A percentile compares a stretch with the other conserved stretches of the same genome.
Conservation (phyloP, 2,329 filamentous ascomycete genomes). For the Colletotrichum sp. region DNA sequence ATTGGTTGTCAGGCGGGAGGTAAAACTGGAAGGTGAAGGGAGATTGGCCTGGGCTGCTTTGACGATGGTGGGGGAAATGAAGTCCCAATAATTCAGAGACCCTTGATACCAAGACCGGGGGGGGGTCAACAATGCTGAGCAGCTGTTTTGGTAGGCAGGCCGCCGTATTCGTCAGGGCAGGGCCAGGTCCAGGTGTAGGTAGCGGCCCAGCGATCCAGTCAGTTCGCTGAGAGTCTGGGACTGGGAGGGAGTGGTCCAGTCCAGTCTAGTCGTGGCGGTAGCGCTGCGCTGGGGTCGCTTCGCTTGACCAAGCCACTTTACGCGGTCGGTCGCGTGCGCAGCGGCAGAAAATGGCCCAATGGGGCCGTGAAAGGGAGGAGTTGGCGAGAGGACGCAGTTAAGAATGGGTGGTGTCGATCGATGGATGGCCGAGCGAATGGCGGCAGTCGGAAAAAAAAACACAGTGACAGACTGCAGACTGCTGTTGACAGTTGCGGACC, state of each 20-base stretch:
- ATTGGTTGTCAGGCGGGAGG: conserved; percentile 9
- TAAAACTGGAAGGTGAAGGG: conserved; percentile 9
- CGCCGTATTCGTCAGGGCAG: conserved; percentile 13
- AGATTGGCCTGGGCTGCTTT: conserved; percentile 19
- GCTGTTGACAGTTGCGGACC: not conserved
- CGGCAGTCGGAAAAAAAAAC: not conserved
- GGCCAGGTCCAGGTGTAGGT: not conserved
- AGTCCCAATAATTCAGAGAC: conserved; percentile 23
- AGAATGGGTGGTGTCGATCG: not conserved
- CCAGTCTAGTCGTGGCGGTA: conserved; percentile 1
- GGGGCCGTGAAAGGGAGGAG: not conserved
- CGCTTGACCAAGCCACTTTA: conserved; percentile 21
- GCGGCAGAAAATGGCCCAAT: conserved; percentile 2
- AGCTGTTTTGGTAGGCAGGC: conserved; percentile 5
- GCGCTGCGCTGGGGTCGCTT: conserved; percentile 20
- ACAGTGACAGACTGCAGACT: not conserved
- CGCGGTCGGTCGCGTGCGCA: conserved; percentile 21
- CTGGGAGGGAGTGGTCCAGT: not conserved
- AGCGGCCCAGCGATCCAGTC: not conserved
- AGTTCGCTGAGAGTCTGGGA: not conserved
- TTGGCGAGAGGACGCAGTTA: not conserved
- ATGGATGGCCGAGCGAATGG: not conserved
- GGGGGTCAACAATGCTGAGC: conserved; percentile 13
- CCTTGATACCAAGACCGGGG: conserved; percentile 20
- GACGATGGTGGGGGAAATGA: conserved; percentile 24